These are phyloP conservation scores for Lumnitzera littorea DNA, from an alignment of 345 rosid species.

Conservation along the genomic window DNA sequence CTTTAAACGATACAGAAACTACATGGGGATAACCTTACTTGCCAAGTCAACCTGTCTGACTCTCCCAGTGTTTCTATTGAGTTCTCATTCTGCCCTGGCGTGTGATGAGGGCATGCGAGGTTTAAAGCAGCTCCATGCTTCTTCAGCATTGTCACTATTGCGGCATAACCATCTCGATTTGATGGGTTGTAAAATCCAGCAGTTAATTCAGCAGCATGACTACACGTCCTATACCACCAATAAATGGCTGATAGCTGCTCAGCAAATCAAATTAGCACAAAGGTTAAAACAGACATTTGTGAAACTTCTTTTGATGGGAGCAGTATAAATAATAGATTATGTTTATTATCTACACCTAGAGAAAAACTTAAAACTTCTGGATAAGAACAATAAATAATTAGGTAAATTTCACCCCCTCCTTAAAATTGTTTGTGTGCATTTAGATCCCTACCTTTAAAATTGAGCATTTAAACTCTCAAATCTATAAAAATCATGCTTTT, in stretches of 20 bases:
- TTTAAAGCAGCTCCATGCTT: slow-evolving; percentile 69
- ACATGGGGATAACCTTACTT: slow-evolving; percentile 31
- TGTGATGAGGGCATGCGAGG: slow-evolving; percentile 55
- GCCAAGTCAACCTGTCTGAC: slow-evolving; percentile 83
- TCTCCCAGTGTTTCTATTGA: slow-evolving; percentile 52
- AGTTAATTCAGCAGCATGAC: slow-evolving; percentile 96
- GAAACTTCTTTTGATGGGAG: neutral
- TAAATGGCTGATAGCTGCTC: slow-evolving; percentile 88
- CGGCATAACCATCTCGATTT: slow-evolving; percentile 87
- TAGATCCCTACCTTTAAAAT: no score
- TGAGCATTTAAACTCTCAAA: no score
- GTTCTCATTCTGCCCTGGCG: slow-evolving; percentile 53
- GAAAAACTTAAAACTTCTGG: no score
- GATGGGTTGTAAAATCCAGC: slow-evolving; percentile 89
- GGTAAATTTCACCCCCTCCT: no score
- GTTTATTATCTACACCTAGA: neutral
- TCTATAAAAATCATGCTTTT: no score
- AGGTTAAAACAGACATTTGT: neutral
- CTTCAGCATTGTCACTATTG: slow-evolving; percentile 55
- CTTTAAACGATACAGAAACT: no score
- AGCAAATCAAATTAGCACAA: slow-evolving; percentile 26
- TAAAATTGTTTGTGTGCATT: no score
- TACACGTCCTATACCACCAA: slow-evolving; percentile 96
- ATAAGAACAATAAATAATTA: no score
- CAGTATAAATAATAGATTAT: neutral